These are phyloP conservation scores for Cochlearia excelsa DNA, from an alignment of 345 rosid species.

Conservation along the genomic window DNA sequence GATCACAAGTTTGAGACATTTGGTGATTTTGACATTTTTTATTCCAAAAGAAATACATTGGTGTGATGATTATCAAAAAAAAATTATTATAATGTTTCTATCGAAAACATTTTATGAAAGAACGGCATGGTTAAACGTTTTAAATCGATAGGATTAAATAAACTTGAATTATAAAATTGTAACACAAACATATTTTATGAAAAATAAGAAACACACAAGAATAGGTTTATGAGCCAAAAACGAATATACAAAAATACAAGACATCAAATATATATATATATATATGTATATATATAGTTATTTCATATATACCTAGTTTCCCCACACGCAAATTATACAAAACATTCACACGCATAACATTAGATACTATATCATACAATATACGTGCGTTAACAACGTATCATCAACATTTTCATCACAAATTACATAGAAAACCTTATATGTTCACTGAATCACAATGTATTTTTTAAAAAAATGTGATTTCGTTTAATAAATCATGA, in stretches of 20 bases:
- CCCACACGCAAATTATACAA: constrained; percentile 16
- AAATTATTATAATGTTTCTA: neutral
- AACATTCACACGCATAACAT: constrained; percentile 8
- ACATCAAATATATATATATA: too few species aligned
- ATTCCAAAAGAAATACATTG: neutral
- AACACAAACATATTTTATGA: neutral
- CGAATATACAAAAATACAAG: too few species aligned
- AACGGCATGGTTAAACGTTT: neutral
- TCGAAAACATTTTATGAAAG: neutral
- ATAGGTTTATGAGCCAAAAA: too few species aligned
- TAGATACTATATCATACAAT: constrained; percentile 20
- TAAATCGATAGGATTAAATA: neutral
- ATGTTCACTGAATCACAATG: too few species aligned
- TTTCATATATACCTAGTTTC: neutral
- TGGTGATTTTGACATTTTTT: neutral
- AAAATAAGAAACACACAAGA: too few species aligned
- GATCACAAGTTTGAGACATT: constrained; percentile 29
- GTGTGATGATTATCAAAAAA: neutral
- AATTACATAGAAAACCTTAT: neutral
- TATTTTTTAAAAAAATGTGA: too few species aligned
- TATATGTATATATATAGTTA: neutral
- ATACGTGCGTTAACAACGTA: constrained; percentile 29
- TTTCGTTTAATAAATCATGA: too few species aligned
- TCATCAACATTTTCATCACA: constrained; percentile 17
- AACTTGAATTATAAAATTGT: neutral